These are phyloP conservation scores for Rhodotorula toruloides DNA, from an alignment of 768 basidiomycete species.

Conservation along the genomic window DNA sequence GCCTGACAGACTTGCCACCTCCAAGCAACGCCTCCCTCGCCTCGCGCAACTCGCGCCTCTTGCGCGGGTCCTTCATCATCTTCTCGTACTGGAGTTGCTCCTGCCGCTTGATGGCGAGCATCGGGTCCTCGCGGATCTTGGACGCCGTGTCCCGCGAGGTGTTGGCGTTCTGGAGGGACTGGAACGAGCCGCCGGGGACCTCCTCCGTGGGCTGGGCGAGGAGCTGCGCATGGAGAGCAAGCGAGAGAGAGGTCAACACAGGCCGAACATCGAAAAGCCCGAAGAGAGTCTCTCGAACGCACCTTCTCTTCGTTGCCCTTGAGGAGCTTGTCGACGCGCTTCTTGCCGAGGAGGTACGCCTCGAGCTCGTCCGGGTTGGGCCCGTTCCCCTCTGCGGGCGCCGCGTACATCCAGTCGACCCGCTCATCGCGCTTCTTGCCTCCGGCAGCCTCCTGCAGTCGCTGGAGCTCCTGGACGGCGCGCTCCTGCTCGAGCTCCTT, in stretches of 20 bases:
- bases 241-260: not conserved
- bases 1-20: slow-evolving; percentile 42
- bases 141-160: slow-evolving; percentile 76
- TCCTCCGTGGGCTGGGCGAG: slow-evolving; percentile 12
- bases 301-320: slow-evolving; percentile 82
- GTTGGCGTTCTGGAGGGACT: slow-evolving; percentile 69
- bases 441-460: slow-evolving; percentile 89
- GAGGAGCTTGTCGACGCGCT: slow-evolving; percentile 91
- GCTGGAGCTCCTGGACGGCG: slow-evolving; percentile 90
- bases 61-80: slow-evolving; percentile 65
- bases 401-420: slow-evolving; percentile 99
- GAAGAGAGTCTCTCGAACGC: slow-evolving; percentile 7
- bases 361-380: slow-evolving; percentile 87
- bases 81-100: slow-evolving; percentile 83
- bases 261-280: not conserved
- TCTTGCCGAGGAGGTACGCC: slow-evolving; percentile 94
- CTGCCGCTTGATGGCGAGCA: slow-evolving; percentile 96
- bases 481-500: slow-evolving; percentile 98
- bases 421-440: slow-evolving; percentile 82
- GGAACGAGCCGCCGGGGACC: slow-evolving; percentile 27
- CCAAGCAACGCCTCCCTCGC: not conserved
- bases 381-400: slow-evolving; percentile 81
- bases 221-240: not conserved
- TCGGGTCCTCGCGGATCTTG: slow-evolving; percentile 92
- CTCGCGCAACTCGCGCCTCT: slow-evolving; percentile 60